Conservation (phyloP, 2,329 filamentous ascomycete genomes). For the Fusarium pseudocircinatum region DNA sequence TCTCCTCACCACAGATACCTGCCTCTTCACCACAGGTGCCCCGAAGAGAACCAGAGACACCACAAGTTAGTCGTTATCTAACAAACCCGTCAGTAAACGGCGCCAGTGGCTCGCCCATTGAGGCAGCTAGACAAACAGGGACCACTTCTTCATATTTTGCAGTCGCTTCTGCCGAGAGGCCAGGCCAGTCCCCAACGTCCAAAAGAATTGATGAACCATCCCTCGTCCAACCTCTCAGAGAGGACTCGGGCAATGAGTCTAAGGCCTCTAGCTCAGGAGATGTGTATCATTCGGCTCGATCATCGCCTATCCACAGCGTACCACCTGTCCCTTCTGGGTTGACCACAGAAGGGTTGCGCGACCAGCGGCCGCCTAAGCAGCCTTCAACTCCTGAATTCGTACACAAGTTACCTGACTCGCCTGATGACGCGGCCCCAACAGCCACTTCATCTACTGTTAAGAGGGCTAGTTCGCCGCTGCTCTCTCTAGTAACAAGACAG, state of each 20-base stretch:
- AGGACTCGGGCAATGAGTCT: constrained; percentile 30
- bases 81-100: constrained; percentile 14
- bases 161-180: constrained; percentile 1
- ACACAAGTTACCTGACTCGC: constrained; percentile 21
- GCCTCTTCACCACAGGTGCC: constrained; percentile 30
- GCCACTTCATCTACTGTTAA: constrained; percentile 18
- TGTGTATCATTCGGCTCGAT: constrained; percentile 35
- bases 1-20: constrained; percentile 25
- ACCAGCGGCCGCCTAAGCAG: background rate
- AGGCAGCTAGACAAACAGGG: constrained; percentile 1
- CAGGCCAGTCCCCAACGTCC: constrained; percentile 6
- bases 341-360: background rate
- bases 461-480: constrained; percentile 17
- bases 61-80: constrained; percentile 1
- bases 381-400: constrained; percentile 25
- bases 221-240: constrained; percentile 28
- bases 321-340: constrained; percentile 22
- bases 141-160: constrained; percentile 24
- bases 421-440: background rate
- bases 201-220: constrained; percentile 24
- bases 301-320: constrained; percentile 29
- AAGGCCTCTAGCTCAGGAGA: constrained; percentile 32
- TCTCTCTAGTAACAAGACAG: constrained; percentile 1
- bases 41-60: constrained; percentile 15
- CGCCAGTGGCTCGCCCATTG: background rate